phyloP scores from a whole-genome alignment of 2,329 filamentous ascomycete species.

The Aspergillus fischeri region DNA sequence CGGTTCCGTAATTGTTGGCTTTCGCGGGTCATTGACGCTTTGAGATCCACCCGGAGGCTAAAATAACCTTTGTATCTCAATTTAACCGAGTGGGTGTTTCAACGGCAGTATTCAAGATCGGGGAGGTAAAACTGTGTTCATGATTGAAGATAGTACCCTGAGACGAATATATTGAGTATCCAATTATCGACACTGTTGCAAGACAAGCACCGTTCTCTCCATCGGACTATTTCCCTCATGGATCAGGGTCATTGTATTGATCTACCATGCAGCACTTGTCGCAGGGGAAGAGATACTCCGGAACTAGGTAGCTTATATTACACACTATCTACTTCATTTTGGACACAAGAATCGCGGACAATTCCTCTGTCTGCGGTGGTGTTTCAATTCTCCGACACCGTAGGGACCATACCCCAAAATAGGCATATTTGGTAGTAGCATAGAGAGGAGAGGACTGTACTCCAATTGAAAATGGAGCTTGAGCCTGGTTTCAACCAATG shows the following conservation, averaged over 20 bases:
- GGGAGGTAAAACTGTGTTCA: neutral
- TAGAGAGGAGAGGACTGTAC: too few species aligned
- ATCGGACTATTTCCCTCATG: too few species aligned
- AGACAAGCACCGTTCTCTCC: too few species aligned
- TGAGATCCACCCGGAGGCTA: slow-evolving; percentile 3
- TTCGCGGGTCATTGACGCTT: neutral
- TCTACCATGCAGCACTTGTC: too few species aligned
- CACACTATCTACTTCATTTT: too few species aligned
- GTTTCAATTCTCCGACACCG: neutral
- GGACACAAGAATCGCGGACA: neutral
- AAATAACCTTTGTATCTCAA: neutral
- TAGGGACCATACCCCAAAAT: too few species aligned
- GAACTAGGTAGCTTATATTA: neutral
- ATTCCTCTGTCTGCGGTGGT: neutral
- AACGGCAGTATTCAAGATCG: too few species aligned
- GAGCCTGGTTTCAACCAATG: neutral
- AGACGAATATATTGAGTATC: neutral
- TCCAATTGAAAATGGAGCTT: neutral
- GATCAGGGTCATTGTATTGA: too few species aligned
- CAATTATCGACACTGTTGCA: too few species aligned
- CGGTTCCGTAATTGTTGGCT: neutral
- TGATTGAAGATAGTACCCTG: slow-evolving; percentile 4
- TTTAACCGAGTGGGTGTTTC: neutral
- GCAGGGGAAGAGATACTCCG: too few species aligned
- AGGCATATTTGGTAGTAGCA: too few species aligned